Evolutionary conservation across 2,329 filamentous ascomycete species (phyloP).

Genomic region (Penicillium sp.): DNA sequence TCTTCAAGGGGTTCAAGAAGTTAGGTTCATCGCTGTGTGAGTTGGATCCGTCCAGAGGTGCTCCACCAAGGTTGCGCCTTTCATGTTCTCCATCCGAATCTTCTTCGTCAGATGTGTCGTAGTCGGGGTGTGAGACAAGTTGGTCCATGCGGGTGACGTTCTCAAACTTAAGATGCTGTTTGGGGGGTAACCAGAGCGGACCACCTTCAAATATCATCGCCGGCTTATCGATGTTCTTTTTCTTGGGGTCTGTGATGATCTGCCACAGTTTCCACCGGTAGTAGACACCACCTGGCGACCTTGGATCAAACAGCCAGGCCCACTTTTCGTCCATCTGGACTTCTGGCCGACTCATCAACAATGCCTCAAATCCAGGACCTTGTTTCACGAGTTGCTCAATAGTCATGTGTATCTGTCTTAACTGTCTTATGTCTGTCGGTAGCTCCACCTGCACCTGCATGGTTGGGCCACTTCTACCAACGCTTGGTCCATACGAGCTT

Average conservation of each 20-base stretch:
- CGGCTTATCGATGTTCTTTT: slow-evolving; percentile 48
- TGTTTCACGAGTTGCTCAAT: slow-evolving; percentile 76
- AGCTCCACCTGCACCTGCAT: slow-evolving; percentile 68
- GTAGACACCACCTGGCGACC: slow-evolving; percentile 76
- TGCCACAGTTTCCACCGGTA: slow-evolving; percentile 93
- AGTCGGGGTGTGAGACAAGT: slow-evolving; percentile 78
- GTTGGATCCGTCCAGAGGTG: slow-evolving; percentile 39
- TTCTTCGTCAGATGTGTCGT: slow-evolving; percentile 83
- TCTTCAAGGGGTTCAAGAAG: slow-evolving; percentile 78
- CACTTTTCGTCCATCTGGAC: slow-evolving; percentile 86
- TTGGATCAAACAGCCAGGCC: slow-evolving; percentile 89
- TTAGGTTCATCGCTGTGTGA: slow-evolving; percentile 50
- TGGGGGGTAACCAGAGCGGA: slow-evolving; percentile 73
- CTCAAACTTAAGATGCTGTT: slow-evolving; percentile 72
- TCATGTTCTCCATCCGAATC: slow-evolving; percentile 52
- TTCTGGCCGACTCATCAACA: slow-evolving; percentile 81
- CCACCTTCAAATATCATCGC: slow-evolving; percentile 68
- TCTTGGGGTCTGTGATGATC: slow-evolving; percentile 65
- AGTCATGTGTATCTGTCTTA: slow-evolving; percentile 83
- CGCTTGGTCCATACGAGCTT: slow-evolving; percentile 59
- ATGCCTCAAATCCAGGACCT: slow-evolving; percentile 83
- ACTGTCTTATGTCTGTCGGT: slow-evolving; percentile 72
- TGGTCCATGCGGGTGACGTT: slow-evolving; percentile 74
- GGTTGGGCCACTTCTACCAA: slow-evolving; percentile 50
- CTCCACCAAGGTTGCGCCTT: slow-evolving; percentile 44